Percentiles rank a stretch among this genome's conserved stretches.
These are phyloP conservation scores for Isoetes engelmannii DNA, from an alignment of 83 land plant genomes.

Conservation along the genomic window DNA sequence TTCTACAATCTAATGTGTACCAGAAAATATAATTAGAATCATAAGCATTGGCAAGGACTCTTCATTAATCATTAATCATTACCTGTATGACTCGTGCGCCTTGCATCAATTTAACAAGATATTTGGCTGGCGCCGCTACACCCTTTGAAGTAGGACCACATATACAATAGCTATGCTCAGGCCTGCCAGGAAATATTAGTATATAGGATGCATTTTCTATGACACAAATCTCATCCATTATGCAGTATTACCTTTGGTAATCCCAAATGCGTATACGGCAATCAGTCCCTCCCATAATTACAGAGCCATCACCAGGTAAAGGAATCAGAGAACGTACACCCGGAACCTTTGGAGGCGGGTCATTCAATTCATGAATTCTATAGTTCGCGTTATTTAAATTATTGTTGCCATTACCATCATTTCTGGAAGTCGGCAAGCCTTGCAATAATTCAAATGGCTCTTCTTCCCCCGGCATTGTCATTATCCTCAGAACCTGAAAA, in stretches of 20 bases:
- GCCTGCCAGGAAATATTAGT: conserved; percentile 41
- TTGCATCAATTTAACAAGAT: conserved; percentile 44
- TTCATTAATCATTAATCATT: not conserved
- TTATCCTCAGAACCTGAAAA: conserved; percentile 1
- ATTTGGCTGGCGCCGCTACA: conserved; percentile 42
- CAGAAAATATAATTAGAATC: not conserved
- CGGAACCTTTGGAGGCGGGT: conserved; percentile 72
- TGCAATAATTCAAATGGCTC: not conserved
- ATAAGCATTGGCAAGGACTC: too few species aligned
- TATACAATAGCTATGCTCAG: conserved; percentile 75
- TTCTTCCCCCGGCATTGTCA: not conserved
- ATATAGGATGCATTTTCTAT: not conserved
- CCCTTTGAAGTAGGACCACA: conserved; percentile 78
- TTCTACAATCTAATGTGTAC: not conserved
- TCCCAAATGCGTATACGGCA: conserved; percentile 90
- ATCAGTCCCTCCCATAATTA: conserved; percentile 92
- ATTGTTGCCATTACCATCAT: too few species aligned
- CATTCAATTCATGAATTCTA: conserved; percentile 72
- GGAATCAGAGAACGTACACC: conserved; percentile 85
- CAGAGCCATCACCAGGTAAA: conserved; percentile 65
- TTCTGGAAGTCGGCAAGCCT: too few species aligned
- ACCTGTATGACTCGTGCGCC: conserved; percentile 97
- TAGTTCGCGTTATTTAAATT: conserved; percentile 22
- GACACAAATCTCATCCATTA: not conserved
- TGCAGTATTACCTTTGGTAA: conserved; percentile 49